Evolutionary conservation across 805 yeast species (phyloP), one percentile per base, ranked within the genome.

Genomic region (Starmerella etchellsii): DNA sequence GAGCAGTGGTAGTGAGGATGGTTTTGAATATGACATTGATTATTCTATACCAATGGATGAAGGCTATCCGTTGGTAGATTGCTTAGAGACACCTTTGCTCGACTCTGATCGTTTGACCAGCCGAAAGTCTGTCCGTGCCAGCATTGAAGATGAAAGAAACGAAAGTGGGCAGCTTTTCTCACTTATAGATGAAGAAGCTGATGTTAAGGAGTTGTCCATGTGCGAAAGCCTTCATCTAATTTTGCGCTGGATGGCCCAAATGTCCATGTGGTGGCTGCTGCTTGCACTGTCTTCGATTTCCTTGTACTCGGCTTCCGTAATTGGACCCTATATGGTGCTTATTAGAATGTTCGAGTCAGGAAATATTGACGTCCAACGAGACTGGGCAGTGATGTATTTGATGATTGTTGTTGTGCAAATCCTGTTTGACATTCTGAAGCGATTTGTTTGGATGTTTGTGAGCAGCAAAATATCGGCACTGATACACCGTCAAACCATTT

Each of bases 401-500:
- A 2, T 37, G 4, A n/a, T 30, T 5, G 36, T 8, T 7, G n/a
- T 21, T 16, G 20, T 13, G 13, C 34, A 23, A 24, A n/a, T 31
- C 11, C 13, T 19, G 2, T 3, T 34, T 9, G 4, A n/a, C 2
- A 18, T 27, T 15, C 2, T 20, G n/a, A 19, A n/a, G 10, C 20
- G n/a, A 20, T 11, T 26, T 4, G 24, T 29, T 2, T 37, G 40
- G 38, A 15, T 9, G n/a, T 2, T 19, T 4, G 31, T 29, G 3
- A 10, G n/a, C 18, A 24, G 20, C 15, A 19, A n/a, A 1, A 38
- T 33, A 8, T 21, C 31, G 4, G 31, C 16, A 4, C 13, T 10
- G 1, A 38, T 51, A 4, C 95, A 87, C 60, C 71, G 74, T 43
- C 60, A 61, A 15, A 84, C 87, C 94, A 74, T 84, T 4, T 62